phyloP scores from a whole-genome alignment of 192 early-diverging fungal species.

The Phlyctochytrium arcticum region DNA sequence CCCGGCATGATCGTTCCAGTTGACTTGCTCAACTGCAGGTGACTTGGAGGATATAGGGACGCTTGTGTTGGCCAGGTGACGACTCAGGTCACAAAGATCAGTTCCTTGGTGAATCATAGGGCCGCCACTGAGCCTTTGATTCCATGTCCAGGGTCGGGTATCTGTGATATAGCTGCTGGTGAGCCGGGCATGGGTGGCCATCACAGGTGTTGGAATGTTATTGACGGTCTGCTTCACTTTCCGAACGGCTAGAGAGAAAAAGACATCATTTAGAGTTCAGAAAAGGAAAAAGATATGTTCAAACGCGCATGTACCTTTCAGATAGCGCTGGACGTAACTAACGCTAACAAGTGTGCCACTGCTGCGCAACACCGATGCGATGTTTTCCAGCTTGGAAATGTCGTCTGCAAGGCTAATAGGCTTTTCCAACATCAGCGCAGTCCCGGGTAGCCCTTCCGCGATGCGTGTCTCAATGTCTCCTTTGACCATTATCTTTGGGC shows the following conservation, averaged over 20 bases:
- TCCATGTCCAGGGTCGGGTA: background rate
- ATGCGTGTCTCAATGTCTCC: background rate
- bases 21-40: background rate
- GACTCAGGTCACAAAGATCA: background rate
- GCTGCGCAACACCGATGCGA: background rate
- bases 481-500: background rate
- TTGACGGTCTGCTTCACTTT: background rate
- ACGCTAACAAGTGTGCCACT: background rate
- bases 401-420: background rate
- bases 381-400: background rate
- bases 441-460: background rate
- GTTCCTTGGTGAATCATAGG: slow-evolving; percentile 2
- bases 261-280: background rate
- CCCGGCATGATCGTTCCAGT: background rate
- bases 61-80: background rate
- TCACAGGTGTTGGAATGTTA: background rate
- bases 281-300: background rate
- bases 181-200: slow-evolving; percentile 4
- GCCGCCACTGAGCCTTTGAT: background rate
- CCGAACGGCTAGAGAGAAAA: background rate
- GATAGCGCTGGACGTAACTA: slow-evolving; percentile 4
- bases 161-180: background rate
- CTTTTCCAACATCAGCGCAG: background rate
- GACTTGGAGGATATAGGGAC: too few relatives aligned
- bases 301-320: too few relatives aligned